Evolutionary conservation across 2,329 filamentous ascomycete species (phyloP), one percentile per base, ranked within the genome.

Genomic region (Colletotrichum lini): DNA sequence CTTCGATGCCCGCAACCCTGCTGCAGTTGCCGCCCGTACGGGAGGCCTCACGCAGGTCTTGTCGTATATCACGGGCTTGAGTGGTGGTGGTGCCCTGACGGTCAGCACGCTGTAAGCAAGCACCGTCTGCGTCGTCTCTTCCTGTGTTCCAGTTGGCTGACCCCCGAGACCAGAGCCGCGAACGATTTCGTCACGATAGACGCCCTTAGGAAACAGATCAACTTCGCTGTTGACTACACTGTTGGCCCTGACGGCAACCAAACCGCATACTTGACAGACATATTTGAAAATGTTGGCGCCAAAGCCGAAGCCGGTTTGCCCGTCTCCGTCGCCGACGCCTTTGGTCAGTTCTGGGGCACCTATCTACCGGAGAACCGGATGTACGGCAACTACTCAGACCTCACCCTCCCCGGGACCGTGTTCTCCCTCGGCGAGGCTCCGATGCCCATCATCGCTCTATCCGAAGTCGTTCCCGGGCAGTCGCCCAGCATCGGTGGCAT

Each of bases 401-500:
- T 79, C 26, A 62, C 75, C 12, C 49, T 49, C 21, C 49, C 66
- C 8, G 59, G 45, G n/a, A 42, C 64, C 57, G 66, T 75, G 0
- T 78, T 78, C 18, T 45, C 59, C 10, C 47, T 58, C 0, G 77
- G 77, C 4, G 67, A 73, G 15, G 76, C 74, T 0, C 78, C 78
- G 0, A 79, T 79, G 77, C 76, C 77, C 0, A 79, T 79, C 23
- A 1, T 79, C 2, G 67, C 65, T 21, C 72, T 79, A 6, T 72
- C 73, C 15, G 78, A 79, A 40, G 78, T 79, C 18, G 42, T 79
- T 0, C 78, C 78, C 0, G 77, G 76, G 1, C 72, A 74, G 0
- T 79, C 78, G 0, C 78, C 78, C 0, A 73, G 74, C 23, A 77
- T 79, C 2, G 74, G 74, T 3, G 75, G 74, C 10, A 72, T 79